phyloP scores from a whole-genome alignment of 179 eudicot genomes.

The Sideroxylon spinosum region DNA sequence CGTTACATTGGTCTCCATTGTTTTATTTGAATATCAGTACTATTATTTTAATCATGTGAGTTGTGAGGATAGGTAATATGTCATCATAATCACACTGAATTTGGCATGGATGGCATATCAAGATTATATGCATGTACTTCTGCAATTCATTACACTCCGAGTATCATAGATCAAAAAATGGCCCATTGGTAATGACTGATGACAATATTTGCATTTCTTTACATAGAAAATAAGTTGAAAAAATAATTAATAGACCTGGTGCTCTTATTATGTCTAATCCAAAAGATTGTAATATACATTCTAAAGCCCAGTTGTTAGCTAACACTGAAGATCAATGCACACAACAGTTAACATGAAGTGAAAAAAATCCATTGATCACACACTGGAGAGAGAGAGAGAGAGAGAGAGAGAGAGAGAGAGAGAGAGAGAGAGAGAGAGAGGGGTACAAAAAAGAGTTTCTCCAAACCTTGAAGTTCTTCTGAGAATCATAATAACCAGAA shows the following conservation, averaged over 20 bases:
- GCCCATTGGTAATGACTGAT: not conserved
- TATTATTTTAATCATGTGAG: too few species aligned
- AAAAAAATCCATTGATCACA: not conserved
- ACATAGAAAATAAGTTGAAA: not conserved
- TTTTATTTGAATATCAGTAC: too few species aligned
- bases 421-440: too few species aligned
- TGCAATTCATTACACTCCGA: not conserved
- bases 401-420: too few species aligned
- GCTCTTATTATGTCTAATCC: not conserved
- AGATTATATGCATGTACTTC: not conserved
- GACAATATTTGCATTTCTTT: not conserved
- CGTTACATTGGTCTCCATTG: too few species aligned
- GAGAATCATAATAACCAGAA: constrained; percentile 43
- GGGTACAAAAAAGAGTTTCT: not conserved
- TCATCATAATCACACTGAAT: not conserved
- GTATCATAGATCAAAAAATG: not conserved
- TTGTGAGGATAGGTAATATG: too few species aligned
- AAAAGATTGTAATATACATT: not conserved
- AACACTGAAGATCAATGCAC: not conserved
- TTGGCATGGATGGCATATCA: not conserved
- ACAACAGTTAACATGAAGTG: not conserved
- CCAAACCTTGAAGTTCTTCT: constrained; percentile 43
- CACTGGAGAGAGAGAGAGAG: not conserved
- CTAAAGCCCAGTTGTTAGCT: not conserved
- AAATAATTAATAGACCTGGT: too few species aligned